These are phyloP conservation scores for Wickerhamomyces sp. DNA, from an alignment of 1,139 yeast species.

Conservation along the genomic window DNA sequence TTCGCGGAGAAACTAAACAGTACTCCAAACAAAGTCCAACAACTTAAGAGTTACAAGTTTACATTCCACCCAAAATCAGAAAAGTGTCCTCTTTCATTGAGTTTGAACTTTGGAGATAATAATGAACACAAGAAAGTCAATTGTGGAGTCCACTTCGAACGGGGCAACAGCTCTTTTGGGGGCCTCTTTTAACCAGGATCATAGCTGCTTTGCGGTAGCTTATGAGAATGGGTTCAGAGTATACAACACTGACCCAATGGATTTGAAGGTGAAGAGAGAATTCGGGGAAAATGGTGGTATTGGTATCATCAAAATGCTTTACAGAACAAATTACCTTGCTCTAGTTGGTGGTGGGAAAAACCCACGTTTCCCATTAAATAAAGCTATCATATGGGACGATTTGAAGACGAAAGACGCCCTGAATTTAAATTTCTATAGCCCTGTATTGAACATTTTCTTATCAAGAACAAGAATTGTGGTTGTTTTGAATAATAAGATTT, in stretches of 20 bases:
- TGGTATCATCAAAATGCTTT: conserved; percentile 76
- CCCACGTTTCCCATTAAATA: conserved; percentile 75
- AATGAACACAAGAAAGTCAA: conserved; percentile 20
- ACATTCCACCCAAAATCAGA: no score
- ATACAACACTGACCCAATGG: conserved; percentile 86
- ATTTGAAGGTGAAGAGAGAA: conserved; percentile 65
- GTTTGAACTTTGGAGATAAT: no score
- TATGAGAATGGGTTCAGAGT: conserved; percentile 81
- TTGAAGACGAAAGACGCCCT: conserved; percentile 72
- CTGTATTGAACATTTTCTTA: conserved; percentile 67
- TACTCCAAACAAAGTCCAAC: no score
- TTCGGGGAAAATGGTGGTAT: conserved; percentile 52
- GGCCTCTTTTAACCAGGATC: conserved; percentile 81
- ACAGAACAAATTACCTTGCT: conserved; percentile 85
- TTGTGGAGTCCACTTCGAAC: conserved; percentile 8
- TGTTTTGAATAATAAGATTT: conserved; percentile 60
- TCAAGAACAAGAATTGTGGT: conserved; percentile 75
- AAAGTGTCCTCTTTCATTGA: no score
- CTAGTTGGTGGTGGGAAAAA: conserved; percentile 83
- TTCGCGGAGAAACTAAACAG: no score
- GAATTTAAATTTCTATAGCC: conserved; percentile 67
- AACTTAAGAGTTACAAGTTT: no score
- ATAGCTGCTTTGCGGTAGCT: conserved; percentile 83
- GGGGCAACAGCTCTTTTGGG: conserved; percentile 41
- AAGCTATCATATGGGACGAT: conserved; percentile 88